Base-by-base conservation (phyloP, 1,284 basidiomycete species). In the Hemileia vastatrix region DNA sequence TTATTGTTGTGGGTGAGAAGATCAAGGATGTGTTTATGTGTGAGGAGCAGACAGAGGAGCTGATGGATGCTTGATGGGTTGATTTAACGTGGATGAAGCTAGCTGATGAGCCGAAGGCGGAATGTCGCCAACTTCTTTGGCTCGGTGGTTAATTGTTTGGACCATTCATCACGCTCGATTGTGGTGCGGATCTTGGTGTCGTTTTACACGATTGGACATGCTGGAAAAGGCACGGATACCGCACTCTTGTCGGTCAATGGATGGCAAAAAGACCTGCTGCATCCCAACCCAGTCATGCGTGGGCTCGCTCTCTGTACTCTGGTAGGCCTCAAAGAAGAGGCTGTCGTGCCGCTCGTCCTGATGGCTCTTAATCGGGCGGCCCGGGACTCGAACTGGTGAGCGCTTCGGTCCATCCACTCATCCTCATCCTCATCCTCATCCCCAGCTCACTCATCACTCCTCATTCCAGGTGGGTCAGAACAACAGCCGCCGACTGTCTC, bases 181-280 rank as follows among this genome's bases (percentile, higher is more conserved):
- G n/a, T n/a, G n/a, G n/a, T n/a, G n/a, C n/a, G n/a, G n/a, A 18
- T 45, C 43, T 85, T 98, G 62, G 93, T 97, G 49, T 98, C 97
- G 77, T 94, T 97, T 69, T 96, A 94, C 77, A 85, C 98, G 65
- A 80, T 97, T 44, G 86, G 91, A 66, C 94, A 95, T 77, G 92
- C 94, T 49, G 84, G 88, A 53, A 84, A 86, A 54, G 90, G 93
- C 71, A 93, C 94, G 6, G 95, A 98, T 77, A 84, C 98, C 57
- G 88, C 95, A 0, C 79, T 99, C 40, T 81, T 99, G 23, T 94
- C 92, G 4, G 95, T 99, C 80, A 99, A 99, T 78, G 95, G 94
- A 8, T 97, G 97, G 75, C 95, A 99, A 77, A 91, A 92, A 76
- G 95, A 99, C 77, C 81, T 98, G 18, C 85, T 86, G 1, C 94